Conservation (phyloP, 2,329 filamentous ascomycete species). For the Aspergillus ibericus region DNA sequence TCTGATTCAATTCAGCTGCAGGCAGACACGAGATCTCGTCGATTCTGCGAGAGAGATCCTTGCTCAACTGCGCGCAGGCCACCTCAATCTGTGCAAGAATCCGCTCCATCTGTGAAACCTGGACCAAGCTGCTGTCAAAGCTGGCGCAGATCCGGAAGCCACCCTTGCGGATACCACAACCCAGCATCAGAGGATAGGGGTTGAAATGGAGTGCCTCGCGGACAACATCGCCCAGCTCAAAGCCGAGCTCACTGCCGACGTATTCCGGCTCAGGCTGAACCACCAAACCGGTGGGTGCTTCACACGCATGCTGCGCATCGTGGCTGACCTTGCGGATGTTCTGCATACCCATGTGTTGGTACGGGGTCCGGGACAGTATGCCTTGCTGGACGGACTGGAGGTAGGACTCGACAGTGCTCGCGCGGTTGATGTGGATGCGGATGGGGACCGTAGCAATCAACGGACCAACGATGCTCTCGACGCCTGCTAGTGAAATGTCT, state of each 20-base stretch:
- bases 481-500: constrained; percentile 45
- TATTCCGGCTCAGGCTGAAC: constrained; percentile 43
- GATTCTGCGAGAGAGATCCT: constrained; percentile 25
- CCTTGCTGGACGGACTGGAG: constrained; percentile 34
- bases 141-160: constrained; percentile 48
- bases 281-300: constrained; percentile 38
- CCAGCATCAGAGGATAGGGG: constrained; percentile 53
- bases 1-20: constrained; percentile 39
- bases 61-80: constrained; percentile 28
- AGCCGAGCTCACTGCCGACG: constrained; percentile 38
- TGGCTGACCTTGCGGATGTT: constrained; percentile 46
- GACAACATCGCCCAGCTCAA: constrained; percentile 36
- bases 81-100: constrained; percentile 39
- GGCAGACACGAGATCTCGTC: constrained; percentile 42
- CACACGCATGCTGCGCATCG: constrained; percentile 41
- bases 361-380: constrained; percentile 41
- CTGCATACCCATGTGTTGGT: constrained; percentile 53
- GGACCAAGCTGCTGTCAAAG: constrained; percentile 43
- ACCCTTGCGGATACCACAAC: constrained; percentile 44
- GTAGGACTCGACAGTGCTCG: constrained; percentile 29
- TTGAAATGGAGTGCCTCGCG: constrained; percentile 46
- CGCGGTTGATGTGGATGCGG: constrained; percentile 40
- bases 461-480: constrained; percentile 52
- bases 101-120: constrained; percentile 38
- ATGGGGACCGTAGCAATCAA: constrained; percentile 52